Percentiles rank a stretch among this genome's conserved stretches.
These are phyloP conservation scores for Epichloe sibirici DNA, from an alignment of 2,329 filamentous ascomycete species.

Conservation along the genomic window DNA sequence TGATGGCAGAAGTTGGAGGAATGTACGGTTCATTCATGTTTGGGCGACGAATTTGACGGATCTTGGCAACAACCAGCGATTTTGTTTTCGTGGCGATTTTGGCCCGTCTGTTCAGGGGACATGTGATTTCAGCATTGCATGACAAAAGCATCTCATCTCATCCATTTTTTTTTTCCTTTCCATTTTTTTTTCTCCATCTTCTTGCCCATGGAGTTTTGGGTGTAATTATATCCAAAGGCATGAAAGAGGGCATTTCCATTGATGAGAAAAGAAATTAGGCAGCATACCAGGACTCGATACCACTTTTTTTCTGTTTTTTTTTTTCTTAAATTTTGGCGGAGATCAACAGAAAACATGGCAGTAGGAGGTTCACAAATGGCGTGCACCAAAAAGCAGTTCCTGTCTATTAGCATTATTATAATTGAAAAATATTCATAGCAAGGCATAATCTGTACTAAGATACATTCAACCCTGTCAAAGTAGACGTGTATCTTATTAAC, in stretches of 20 bases:
- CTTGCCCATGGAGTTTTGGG: conserved; percentile 8
- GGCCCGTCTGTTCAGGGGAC: neutral
- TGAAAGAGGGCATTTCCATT: neutral
- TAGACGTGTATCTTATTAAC: too few relatives aligned
- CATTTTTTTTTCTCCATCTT: neutral
- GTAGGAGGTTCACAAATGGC: neutral
- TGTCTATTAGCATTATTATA: neutral
- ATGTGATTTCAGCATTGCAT: neutral
- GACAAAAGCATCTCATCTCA: conserved; percentile 13
- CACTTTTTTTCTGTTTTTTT: neutral
- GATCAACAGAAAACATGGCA: neutral
- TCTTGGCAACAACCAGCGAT: neutral
- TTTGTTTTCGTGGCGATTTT: neutral
- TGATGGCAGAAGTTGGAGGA: conserved; percentile 79
- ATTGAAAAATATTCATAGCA: neutral
- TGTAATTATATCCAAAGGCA: neutral
- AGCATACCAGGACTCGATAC: conserved; percentile 1
- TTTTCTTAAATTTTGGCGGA: neutral
- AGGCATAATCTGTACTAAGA: too few relatives aligned
- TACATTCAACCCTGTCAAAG: too few relatives aligned
- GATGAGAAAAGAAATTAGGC: neutral
- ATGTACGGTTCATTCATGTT: conserved; percentile 74
- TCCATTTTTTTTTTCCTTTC: neutral
- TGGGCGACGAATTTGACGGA: conserved; percentile 40
- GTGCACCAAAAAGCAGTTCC: neutral